phyloP scores from a whole-genome alignment of 1,284 basidiomycete species.

The Apiotrichum sp. region DNA sequence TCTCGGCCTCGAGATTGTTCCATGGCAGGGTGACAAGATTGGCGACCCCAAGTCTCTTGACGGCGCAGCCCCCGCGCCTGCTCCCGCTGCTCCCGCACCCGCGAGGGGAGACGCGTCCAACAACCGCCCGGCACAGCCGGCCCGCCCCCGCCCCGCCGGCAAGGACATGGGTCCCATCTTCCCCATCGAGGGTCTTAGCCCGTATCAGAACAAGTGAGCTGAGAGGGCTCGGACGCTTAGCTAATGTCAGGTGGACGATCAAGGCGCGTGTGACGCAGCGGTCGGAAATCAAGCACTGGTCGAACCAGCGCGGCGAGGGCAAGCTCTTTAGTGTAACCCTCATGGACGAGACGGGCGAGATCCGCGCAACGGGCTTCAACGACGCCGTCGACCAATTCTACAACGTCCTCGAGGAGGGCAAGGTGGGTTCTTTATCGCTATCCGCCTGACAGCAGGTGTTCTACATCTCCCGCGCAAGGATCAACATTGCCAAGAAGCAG shows the following conservation, averaged over 20 bases:
- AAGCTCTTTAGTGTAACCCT: slow-evolving; percentile 90
- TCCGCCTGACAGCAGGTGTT: slow-evolving; percentile 52
- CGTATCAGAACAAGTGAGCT: slow-evolving; percentile 83
- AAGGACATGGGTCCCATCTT: slow-evolving; percentile 54
- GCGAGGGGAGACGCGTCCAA: slow-evolving; percentile 37
- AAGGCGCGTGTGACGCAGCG: slow-evolving; percentile 90
- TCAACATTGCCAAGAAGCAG: slow-evolving; percentile 96
- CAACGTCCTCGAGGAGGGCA: slow-evolving; percentile 78
- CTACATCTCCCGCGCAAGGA: slow-evolving; percentile 79
- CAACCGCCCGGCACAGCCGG: slow-evolving; percentile 21
- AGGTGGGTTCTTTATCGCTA: slow-evolving; percentile 52
- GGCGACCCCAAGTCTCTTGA: slow-evolving; percentile 59
- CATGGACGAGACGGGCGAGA: slow-evolving; percentile 94
- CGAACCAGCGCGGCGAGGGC: slow-evolving; percentile 86
- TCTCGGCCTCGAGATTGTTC: slow-evolving; percentile 61
- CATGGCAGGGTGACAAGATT: slow-evolving; percentile 59
- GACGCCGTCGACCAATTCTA: slow-evolving; percentile 77
- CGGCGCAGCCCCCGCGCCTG: slow-evolving; percentile 22
- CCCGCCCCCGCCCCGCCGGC: slow-evolving; percentile 16
- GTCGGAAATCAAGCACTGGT: slow-evolving; percentile 82
- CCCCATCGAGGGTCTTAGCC: slow-evolving; percentile 91
- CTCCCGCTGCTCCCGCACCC: slow-evolving; percentile 55
- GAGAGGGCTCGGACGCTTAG: background rate
- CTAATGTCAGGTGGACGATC: slow-evolving; percentile 69
- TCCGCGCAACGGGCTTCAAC: slow-evolving; percentile 89